phyloP scores from a whole-genome alignment of 2,329 filamentous ascomycete genomes.

The Colletotrichum costaricense region DNA sequence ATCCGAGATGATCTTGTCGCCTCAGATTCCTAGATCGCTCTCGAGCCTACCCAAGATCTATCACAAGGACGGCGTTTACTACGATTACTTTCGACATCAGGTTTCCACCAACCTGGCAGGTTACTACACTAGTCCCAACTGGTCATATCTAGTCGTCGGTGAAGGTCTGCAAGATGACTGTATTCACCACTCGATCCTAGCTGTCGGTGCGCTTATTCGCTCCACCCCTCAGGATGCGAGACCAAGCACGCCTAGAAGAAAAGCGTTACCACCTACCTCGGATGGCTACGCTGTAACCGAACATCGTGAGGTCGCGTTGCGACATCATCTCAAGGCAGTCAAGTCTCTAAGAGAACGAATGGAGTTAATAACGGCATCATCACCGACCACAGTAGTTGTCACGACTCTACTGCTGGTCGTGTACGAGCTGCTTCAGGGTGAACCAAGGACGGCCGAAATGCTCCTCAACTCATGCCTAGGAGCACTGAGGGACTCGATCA shows the following conservation, averaged over 20 bases:
- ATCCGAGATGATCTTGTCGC: background rate
- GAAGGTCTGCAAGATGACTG: conserved; percentile 25
- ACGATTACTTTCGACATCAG: conserved; percentile 24
- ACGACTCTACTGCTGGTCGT: conserved; percentile 34
- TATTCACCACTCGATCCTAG: conserved; percentile 23
- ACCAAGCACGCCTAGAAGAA: background rate
- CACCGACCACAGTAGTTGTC: conserved; percentile 25
- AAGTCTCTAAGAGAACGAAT: conserved; percentile 20
- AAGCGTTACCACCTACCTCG: background rate
- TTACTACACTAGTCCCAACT: conserved; percentile 16
- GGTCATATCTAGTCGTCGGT: conserved; percentile 23
- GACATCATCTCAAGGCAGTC: conserved; percentile 18
- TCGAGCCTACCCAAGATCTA: conserved; percentile 9
- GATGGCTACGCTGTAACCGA: background rate
- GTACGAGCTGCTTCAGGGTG: conserved; percentile 34
- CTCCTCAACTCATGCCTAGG: conserved; percentile 30
- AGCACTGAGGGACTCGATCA: conserved; percentile 23
- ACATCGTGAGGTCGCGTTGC: conserved; percentile 23
- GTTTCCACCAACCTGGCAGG: conserved; percentile 17
- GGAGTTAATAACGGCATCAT: background rate
- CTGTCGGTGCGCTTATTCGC: conserved; percentile 20
- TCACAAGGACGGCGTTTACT: conserved; percentile 21
- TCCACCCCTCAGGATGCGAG: background rate
- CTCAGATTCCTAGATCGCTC: background rate
- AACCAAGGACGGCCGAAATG: conserved; percentile 19